phyloP scores from a whole-genome alignment of 345 rosid species.

The Citrus sp. region DNA sequence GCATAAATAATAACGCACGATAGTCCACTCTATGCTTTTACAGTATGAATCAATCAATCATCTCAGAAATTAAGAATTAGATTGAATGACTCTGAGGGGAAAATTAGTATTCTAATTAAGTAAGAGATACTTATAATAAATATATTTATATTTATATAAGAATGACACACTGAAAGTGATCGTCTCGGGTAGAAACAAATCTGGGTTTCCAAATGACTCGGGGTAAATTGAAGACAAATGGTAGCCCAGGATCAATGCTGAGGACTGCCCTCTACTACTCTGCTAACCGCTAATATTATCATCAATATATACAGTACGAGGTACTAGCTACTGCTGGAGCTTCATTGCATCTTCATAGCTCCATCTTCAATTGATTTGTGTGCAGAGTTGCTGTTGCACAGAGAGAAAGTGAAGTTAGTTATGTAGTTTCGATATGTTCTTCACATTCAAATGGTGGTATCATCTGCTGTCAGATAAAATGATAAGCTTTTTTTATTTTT shows the following conservation, averaged over 20 bases:
- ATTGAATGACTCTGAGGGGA: conserved; percentile 31
- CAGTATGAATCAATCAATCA: conserved; percentile 34
- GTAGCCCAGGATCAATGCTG: conserved; percentile 35
- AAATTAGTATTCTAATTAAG: conserved; percentile 22
- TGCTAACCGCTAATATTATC: conserved; percentile 30
- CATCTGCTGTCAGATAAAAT: background rate
- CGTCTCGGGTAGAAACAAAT: conserved; percentile 24
- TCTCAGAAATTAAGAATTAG: conserved; percentile 13
- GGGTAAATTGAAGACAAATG: conserved; percentile 20
- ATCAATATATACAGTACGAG: conserved; percentile 36
- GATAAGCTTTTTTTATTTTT: background rate
- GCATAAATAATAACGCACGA: conserved; percentile 18
- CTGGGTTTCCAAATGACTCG: conserved; percentile 23
- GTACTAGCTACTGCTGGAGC: conserved; percentile 14
- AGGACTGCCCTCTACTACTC: conserved; percentile 26
- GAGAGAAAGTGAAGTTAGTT: conserved; percentile 20
- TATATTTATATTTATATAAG: conserved; percentile 11
- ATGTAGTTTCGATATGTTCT: background rate
- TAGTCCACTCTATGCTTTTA: conserved; percentile 19
- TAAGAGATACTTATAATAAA: background rate
- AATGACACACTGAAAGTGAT: conserved; percentile 19
- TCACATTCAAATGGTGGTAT: background rate
- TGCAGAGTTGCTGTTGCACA: conserved; percentile 53
- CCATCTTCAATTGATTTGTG: conserved; percentile 61
- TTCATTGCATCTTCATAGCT: conserved; percentile 47